phyloP scores from a whole-genome alignment of 257 asterid species.

The Paraleonurus japonicus region DNA sequence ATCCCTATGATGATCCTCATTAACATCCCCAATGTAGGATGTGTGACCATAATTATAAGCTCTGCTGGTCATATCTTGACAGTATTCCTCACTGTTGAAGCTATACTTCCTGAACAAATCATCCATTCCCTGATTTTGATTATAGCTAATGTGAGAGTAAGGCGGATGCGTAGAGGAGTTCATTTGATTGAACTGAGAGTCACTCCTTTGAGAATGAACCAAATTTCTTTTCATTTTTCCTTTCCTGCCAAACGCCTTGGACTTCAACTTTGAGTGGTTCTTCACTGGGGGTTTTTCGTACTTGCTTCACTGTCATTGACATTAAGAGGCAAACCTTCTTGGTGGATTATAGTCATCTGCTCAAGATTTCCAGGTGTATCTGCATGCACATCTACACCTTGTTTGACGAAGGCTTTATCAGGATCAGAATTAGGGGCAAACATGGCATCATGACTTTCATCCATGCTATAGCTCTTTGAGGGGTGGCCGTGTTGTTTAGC shows the following conservation, averaged over 20 bases:
- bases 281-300: slow-evolving; percentile 23
- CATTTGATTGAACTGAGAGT: slow-evolving; percentile 22
- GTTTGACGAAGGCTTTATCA: slow-evolving; percentile 13
- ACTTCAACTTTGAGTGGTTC: slow-evolving; percentile 17
- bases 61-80: slow-evolving; percentile 32
- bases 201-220: slow-evolving; percentile 31
- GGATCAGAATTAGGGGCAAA: slow-evolving; percentile 19
- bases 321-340: slow-evolving; percentile 19
- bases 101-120: slow-evolving; percentile 31
- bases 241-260: slow-evolving; percentile 25
- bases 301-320: slow-evolving; percentile 19
- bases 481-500: slow-evolving; percentile 60
- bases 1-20: neutral
- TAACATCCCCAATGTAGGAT: neutral
- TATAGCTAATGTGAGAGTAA: slow-evolving; percentile 27
- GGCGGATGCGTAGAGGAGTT: slow-evolving; percentile 24
- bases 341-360: slow-evolving; percentile 25
- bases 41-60: neutral
- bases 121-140: slow-evolving; percentile 18
- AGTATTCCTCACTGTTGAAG: slow-evolving; percentile 27
- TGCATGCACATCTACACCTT: slow-evolving; percentile 23
- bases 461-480: slow-evolving; percentile 18
- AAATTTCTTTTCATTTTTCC: slow-evolving; percentile 15
- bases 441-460: slow-evolving; percentile 18
- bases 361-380: slow-evolving; percentile 28